phyloP scores from a whole-genome alignment of 1,139 yeast genomes.

The Kodamaea plutei region DNA sequence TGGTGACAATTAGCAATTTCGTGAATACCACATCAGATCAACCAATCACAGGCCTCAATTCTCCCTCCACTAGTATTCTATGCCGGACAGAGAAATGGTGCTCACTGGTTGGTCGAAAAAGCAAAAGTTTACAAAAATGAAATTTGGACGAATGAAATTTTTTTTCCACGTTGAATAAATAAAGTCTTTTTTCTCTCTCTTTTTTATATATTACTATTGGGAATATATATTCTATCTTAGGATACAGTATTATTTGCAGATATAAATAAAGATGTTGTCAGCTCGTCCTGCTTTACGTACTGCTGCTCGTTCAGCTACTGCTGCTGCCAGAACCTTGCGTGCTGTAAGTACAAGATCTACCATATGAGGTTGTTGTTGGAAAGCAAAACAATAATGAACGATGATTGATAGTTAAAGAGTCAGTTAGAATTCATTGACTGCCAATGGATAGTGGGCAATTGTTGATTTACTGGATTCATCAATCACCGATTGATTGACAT shows the following conservation, averaged over 20 bases:
- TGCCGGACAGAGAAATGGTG: conserved; percentile 5
- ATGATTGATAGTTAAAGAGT: no score
- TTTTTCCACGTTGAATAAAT: conserved; percentile 9
- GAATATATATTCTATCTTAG: conserved; percentile 9
- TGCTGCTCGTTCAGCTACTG: conserved; percentile 73
- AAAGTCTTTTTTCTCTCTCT: conserved; percentile 7
- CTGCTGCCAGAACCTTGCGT: conserved; percentile 60
- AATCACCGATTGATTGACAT: no score
- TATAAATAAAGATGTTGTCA: conserved; percentile 54
- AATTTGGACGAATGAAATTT: conserved; percentile 8
- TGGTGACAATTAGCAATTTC: no score
- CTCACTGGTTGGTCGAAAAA: conserved; percentile 8
- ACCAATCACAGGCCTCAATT: conserved; percentile 8
- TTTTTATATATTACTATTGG: conserved; percentile 9
- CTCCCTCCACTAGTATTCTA: background rate
- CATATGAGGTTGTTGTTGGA: no score
- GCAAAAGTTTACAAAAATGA: conserved; percentile 2
- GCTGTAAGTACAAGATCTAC: conserved; percentile 61
- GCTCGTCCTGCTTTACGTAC: conserved; percentile 80
- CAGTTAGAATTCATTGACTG: no score
- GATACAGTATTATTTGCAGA: conserved; percentile 8
- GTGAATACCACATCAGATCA: no score
- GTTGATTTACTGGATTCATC: no score
- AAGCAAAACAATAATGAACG: no score
- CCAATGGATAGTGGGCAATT: no score